Base-by-base conservation (phyloP, 495 filamentous ascomycete species). In the Copromyces sp. region DNA sequence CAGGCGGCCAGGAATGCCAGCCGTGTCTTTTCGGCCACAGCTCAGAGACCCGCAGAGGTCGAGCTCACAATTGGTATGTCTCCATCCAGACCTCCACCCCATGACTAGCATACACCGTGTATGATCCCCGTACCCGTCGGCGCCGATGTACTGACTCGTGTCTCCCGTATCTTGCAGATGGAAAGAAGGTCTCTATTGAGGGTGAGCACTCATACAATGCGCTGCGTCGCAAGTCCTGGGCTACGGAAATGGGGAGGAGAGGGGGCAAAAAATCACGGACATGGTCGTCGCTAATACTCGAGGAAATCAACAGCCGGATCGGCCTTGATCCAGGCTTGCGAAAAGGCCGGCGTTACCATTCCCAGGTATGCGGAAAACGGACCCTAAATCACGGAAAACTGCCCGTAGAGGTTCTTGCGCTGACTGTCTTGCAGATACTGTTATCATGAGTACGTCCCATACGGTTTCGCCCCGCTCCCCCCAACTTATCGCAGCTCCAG, bases 311-410 rank as follows among this genome's bases (percentile, higher is more conserved):
- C 82, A 91, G 90, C 90, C 76, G 95, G 95, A 70, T 95, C 95
- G 69, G 95, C 95, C 75, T 88, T 99, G 77, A 99, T 99, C 80
- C 95, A 99, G 86, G 95, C 95, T 76, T 98, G 95, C 86, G 95
- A 99, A 84, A 97, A 99, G 84, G 95, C 95, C 72, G 95, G 95
- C 75, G 89, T 85, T 70, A 93, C 90, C n/a, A 88, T 97, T 77
- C 94, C 94, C 73, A 94, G 92, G 91, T 92, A 83, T 73, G 84
- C 75, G 39, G 69, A 70, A 42, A 39, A 7, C 38, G 38, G 17
- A 35, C 65, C 9, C 68, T 17, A 29, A 32, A 71, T 44, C 39
- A 2, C 6, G 9, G 32, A 9, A 35, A 9, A 65, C 53, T 35
- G 53, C 20, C 45, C 3, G 37, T 74, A 37, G 65, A 59, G 68